A percentile compares a stretch with the other conserved stretches of the same genome.
Evolutionary conservation across 768 basidiomycete species (phyloP).

Genomic region (Antrodiella citrinella): DNA sequence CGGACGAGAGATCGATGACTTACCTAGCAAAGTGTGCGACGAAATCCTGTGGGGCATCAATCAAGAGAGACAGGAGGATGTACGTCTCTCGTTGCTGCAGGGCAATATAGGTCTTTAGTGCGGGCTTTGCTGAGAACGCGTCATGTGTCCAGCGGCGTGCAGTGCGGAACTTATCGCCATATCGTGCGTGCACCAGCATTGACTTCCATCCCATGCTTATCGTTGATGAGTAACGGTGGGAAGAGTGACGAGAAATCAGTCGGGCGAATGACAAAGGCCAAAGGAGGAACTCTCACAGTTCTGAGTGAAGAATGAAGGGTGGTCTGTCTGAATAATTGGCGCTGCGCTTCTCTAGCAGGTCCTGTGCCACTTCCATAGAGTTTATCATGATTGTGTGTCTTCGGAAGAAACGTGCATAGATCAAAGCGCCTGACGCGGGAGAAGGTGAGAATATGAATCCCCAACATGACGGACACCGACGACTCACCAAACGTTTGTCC

Average conservation of each 20-base stretch:
- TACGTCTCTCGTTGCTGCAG: slow-evolving; percentile 20
- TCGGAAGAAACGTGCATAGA: slow-evolving; percentile 22
- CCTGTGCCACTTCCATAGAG: slow-evolving; percentile 23
- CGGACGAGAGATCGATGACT: slow-evolving; percentile 1
- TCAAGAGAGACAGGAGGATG: slow-evolving; percentile 18
- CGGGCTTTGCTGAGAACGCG: slow-evolving; percentile 12
- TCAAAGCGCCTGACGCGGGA: slow-evolving; percentile 23
- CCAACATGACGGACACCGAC: slow-evolving; percentile 4
- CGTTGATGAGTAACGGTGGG: background rate
- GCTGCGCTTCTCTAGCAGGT: slow-evolving; percentile 27
- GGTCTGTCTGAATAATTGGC: slow-evolving; percentile 27
- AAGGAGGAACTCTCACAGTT: slow-evolving; percentile 15
- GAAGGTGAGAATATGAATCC: slow-evolving; percentile 1
- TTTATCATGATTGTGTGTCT: slow-evolving; percentile 25
- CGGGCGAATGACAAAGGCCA: background rate
- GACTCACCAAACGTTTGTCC: slow-evolving; percentile 19
- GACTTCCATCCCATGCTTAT: slow-evolving; percentile 16
- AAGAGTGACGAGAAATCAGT: slow-evolving; percentile 1
- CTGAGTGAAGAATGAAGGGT: slow-evolving; percentile 17
- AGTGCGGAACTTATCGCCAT: slow-evolving; percentile 22
- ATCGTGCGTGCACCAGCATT: slow-evolving; percentile 12
- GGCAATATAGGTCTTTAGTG: slow-evolving; percentile 12
- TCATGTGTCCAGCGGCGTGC: slow-evolving; percentile 23
- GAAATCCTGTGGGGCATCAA: slow-evolving; percentile 20
- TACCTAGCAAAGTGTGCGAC: slow-evolving; percentile 20